Percentiles rank a stretch among this genome's conserved stretches.
Evolutionary conservation across 305 asterid genomes (phyloP).

Genomic region (Solanum hybrid): DNA sequence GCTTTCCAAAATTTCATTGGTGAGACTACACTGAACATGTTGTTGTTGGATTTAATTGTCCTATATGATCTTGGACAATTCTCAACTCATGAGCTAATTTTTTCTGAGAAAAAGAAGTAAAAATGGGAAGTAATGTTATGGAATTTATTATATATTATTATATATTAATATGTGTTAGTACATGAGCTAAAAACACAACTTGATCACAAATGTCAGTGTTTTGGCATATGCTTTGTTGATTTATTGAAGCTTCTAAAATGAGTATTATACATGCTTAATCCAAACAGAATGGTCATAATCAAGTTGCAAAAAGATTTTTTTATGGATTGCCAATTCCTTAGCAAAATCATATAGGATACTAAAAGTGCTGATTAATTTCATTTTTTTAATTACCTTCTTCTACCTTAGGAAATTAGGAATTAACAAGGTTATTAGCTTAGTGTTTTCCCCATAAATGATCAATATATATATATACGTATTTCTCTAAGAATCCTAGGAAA

Average conservation of each 20-base stretch:
- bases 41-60: background rate
- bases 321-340: background rate
- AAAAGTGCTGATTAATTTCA: background rate
- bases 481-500: background rate
- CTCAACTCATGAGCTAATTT: background rate
- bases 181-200: background rate
- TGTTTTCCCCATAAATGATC: background rate
- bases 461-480: background rate
- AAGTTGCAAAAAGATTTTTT: background rate
- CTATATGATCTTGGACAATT: background rate
- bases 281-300: background rate
- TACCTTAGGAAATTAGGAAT: background rate
- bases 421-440: background rate
- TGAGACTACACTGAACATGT: background rate
- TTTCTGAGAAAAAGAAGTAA: background rate
- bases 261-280: background rate
- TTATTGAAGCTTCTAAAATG: background rate
- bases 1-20: background rate
- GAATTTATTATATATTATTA: background rate
- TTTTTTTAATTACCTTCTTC: background rate
- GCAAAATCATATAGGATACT: background rate
- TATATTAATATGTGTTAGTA: background rate
- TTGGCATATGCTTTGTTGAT: background rate
- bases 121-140: background rate
- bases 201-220: background rate